These are phyloP conservation scores for Stephanodiscus triporus DNA, from an alignment of 108 stramenopile species.

Conservation along the genomic window DNA sequence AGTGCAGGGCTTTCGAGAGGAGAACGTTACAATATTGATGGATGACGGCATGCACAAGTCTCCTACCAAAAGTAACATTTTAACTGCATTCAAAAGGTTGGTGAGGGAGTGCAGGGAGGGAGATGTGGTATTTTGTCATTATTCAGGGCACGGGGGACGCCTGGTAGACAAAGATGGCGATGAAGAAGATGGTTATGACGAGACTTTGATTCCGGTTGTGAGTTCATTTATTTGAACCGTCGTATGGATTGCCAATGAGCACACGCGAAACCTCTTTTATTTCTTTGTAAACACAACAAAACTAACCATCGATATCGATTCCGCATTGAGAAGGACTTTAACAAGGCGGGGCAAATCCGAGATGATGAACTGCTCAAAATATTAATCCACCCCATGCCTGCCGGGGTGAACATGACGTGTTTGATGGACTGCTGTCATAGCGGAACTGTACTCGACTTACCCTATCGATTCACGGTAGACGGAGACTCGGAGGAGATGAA, in stretches of 20 bases:
- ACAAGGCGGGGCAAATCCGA: conserved; percentile 79
- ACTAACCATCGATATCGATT: no score
- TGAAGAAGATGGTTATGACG: conserved; percentile 77
- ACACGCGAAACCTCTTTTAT: background rate
- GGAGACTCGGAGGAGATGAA: conserved; percentile 53
- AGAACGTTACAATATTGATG: conserved; percentile 87
- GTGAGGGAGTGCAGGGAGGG: conserved; percentile 72
- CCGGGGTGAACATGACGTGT: conserved; percentile 77
- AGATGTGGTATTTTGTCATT: conserved; percentile 83
- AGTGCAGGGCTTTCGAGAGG: conserved; percentile 79
- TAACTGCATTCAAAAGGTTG: conserved; percentile 75
- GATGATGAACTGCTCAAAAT: conserved; percentile 85
- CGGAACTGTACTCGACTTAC: conserved; percentile 83
- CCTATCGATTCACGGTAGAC: conserved; percentile 78
- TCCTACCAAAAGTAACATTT: conserved; percentile 78
- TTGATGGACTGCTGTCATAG: conserved; percentile 85
- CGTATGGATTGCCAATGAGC: background rate
- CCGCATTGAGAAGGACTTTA: conserved; percentile 64
- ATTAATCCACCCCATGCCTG: conserved; percentile 76
- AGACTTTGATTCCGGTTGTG: conserved; percentile 87
- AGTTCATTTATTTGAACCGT: conserved; percentile 1
- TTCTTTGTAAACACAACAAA: background rate
- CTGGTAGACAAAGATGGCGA: conserved; percentile 61
- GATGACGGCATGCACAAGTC: conserved; percentile 79
- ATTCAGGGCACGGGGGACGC: conserved; percentile 81